Percentiles rank a stretch among this genome's conserved stretches.
These are phyloP conservation scores for Russula sp. DNA, from an alignment of 768 basidiomycete genomes.

Conservation along the genomic window DNA sequence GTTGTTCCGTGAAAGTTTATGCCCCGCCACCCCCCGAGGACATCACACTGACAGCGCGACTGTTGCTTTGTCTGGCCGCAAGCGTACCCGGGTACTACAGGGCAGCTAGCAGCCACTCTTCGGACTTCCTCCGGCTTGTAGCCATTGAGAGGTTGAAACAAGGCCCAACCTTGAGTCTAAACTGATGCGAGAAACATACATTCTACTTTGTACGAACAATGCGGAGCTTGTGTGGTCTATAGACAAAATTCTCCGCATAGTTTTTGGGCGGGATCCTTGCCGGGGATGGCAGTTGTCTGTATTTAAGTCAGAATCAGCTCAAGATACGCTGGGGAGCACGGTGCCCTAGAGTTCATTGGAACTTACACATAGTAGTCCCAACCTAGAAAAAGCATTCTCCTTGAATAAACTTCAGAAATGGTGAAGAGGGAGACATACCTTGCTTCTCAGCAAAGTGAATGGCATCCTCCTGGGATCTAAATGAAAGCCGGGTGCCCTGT, in stretches of 20 bases:
- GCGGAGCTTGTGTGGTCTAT: slow-evolving; percentile 72
- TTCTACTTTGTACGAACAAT: slow-evolving; percentile 88
- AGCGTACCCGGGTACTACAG: too few relatives aligned
- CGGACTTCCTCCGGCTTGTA: too few relatives aligned
- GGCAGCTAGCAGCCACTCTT: too few relatives aligned
- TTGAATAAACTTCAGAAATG: slow-evolving; percentile 6
- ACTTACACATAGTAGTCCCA: slow-evolving; percentile 92
- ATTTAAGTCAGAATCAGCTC: slow-evolving; percentile 1
- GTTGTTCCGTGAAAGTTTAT: too few relatives aligned
- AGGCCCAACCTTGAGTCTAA: not conserved
- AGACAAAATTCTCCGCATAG: slow-evolving; percentile 88
- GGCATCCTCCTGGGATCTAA: slow-evolving; percentile 85
- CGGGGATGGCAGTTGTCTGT: slow-evolving; percentile 51
- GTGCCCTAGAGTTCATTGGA: slow-evolving; percentile 13
- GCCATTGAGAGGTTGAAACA: too few relatives aligned
- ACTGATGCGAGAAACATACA: slow-evolving; percentile 7
- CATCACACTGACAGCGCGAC: too few relatives aligned
- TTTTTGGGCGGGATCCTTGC: slow-evolving; percentile 80
- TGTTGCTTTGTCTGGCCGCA: too few relatives aligned
- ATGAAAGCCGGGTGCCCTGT: slow-evolving; percentile 82
- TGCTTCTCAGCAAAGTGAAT: slow-evolving; percentile 96
- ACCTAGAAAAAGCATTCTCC: slow-evolving; percentile 42
- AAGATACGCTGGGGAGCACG: not conserved
- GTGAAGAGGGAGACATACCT: slow-evolving; percentile 41
- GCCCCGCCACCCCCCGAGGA: too few relatives aligned